Conservation (phyloP, 2,329 filamentous ascomycete genomes). For the Claviceps sp. region DNA sequence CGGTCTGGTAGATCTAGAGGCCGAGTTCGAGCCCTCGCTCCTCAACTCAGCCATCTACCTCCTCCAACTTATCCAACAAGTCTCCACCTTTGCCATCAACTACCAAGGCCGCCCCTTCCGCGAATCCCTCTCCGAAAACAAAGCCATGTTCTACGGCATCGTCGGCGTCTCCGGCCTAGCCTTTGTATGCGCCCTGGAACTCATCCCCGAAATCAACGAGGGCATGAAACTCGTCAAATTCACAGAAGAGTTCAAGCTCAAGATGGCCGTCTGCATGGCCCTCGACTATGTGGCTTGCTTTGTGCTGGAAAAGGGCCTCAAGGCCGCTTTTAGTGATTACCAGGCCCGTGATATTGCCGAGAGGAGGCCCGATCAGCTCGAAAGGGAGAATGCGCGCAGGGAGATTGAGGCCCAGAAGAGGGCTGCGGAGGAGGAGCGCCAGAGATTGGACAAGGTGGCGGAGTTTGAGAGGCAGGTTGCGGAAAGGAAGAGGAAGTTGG, state of each 20-base stretch:
- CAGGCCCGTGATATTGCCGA: constrained; percentile 86
- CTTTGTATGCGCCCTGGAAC: constrained; percentile 88
- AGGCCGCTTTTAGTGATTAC: constrained; percentile 79
- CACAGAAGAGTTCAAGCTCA: constrained; percentile 73
- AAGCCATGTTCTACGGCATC: constrained; percentile 96
- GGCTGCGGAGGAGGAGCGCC: constrained; percentile 36
- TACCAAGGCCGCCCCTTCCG: constrained; percentile 98
- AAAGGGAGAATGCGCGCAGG: constrained; percentile 59
- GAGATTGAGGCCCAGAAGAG: constrained; percentile 38
- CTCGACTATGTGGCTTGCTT: constrained; percentile 80
- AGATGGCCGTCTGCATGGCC: constrained; percentile 73
- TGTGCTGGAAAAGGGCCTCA: constrained; percentile 74
- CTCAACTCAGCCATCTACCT: constrained; percentile 96
- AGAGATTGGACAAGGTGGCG: constrained; percentile 39
- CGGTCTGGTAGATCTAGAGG: constrained; percentile 70
- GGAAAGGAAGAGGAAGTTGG: constrained; percentile 34
- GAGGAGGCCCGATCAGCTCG: constrained; percentile 73
- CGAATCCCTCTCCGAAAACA: constrained; percentile 88
- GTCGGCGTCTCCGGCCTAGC: constrained; percentile 79
- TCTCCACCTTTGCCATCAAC: constrained; percentile 98
- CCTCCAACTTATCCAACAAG: constrained; percentile 94
- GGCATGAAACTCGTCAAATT: constrained; percentile 89
- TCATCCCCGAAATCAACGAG: constrained; percentile 89
- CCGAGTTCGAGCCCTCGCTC: constrained; percentile 83
- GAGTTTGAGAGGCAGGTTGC: constrained; percentile 46